Evolutionary conservation across 306 rosid species (phyloP).

Genomic region (Fragaria ananassa): DNA sequence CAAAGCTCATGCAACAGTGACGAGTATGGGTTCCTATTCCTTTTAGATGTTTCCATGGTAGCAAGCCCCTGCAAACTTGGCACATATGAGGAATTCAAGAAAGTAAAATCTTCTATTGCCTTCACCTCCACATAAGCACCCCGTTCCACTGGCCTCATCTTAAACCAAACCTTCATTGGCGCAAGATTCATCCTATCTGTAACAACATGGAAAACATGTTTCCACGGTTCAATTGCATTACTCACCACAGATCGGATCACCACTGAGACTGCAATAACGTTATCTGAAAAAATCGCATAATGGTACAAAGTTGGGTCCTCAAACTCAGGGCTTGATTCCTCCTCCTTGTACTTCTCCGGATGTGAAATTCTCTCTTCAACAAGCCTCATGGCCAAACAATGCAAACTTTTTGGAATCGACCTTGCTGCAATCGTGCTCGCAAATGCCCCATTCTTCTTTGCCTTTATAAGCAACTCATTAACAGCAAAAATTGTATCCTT

Average conservation of each 20-base stretch:
- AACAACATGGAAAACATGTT: conserved; percentile 89
- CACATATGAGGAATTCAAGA: conserved; percentile 81
- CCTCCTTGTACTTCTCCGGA: conserved; percentile 78
- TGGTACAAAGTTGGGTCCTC: conserved; percentile 91
- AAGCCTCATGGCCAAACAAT: conserved; percentile 94
- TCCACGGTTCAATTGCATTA: conserved; percentile 90
- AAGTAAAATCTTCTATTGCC: conserved; percentile 74
- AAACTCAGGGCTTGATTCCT: conserved; percentile 69
- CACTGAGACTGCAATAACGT: conserved; percentile 89
- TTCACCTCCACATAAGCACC: conserved; percentile 85
- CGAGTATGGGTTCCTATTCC: conserved; percentile 49
- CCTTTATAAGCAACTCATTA: conserved; percentile 83
- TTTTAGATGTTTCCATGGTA: conserved; percentile 46
- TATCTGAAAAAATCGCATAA: conserved; percentile 93
- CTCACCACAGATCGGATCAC: conserved; percentile 88
- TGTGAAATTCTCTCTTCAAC: conserved; percentile 81
- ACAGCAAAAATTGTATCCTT: conserved; percentile 93
- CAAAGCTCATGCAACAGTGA: conserved; percentile 82
- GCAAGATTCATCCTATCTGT: conserved; percentile 95
- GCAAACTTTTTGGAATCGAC: conserved; percentile 92
- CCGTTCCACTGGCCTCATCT: conserved; percentile 86
- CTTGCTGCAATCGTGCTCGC: conserved; percentile 90
- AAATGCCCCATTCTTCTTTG: conserved; percentile 87
- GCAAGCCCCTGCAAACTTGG: conserved; percentile 55
- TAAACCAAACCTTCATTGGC: conserved; percentile 98